Evolutionary conservation across 192 early-diverging fungal genomes (phyloP), one percentile per base, ranked within the genome.

Genomic region (Backusella macrospora): DNA sequence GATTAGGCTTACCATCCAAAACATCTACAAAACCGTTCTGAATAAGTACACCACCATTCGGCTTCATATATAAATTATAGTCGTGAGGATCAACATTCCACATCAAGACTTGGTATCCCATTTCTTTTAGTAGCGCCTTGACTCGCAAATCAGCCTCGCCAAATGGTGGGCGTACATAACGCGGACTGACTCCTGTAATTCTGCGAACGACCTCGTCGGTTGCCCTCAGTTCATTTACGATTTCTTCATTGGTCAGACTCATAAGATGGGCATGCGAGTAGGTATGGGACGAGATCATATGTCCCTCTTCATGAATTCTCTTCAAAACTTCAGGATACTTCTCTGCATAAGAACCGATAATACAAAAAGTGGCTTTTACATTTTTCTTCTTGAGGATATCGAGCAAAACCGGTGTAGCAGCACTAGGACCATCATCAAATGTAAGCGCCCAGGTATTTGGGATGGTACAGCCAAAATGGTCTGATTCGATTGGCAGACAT

Each of bases 291-390:
- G 88, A 89, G 64, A 92, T 87, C 62, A 88, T 82, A 72, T 91
- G 89, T 13, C 92, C 92, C 4, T 46, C 79, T 9, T 80, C 68
- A 68, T 84, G 78, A 5, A 83, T 83, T 21, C 81, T 77, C 18
- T 72, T 79, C 26, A 92, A 46, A 42, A 86, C 64, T 8, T 86
- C 85, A 0, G 83, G 80, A 40, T 83, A 72, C 34, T 80, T 65
- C 59, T 85, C 76, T 39, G 87, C 76, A 68, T 85, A 78, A 34
- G 78, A 59, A 10, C 92, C 92, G 48, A 86, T 82, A 16, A 93
- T 86, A 73, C 87, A 92, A 78, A 93, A 93, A 2, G 92, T 91
- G 0, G 84, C 91, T 73, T 90, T 92, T 48, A 91, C 72, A 49
- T 83, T 72, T 16, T 77, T 72, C 52, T 78, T 43, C 18, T 86